These are phyloP conservation scores for Aspergillus intermedius DNA, from an alignment of 2,329 filamentous ascomycete genomes.

Conservation along the genomic window DNA sequence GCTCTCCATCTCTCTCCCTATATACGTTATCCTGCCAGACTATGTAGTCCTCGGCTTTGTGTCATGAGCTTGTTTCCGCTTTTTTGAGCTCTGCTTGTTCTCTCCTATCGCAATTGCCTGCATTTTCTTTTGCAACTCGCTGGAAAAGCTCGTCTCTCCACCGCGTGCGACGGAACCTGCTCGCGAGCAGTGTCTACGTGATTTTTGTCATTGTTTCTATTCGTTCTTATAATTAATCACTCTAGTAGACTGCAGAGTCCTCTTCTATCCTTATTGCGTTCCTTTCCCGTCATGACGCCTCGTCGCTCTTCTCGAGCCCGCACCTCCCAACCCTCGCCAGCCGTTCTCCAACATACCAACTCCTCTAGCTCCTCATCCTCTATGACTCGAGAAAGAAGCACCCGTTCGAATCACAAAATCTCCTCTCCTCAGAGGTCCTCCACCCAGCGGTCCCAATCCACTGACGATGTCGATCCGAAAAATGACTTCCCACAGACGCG, in stretches of 20 bases:
- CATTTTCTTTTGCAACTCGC: constrained; percentile 12
- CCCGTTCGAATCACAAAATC: constrained; percentile 65
- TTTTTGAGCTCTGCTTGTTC: constrained; percentile 14
- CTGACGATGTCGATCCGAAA: constrained; percentile 50
- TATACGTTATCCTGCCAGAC: constrained; percentile 29
- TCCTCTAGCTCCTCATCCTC: constrained; percentile 65
- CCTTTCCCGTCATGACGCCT: constrained; percentile 52
- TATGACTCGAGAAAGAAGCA: constrained; percentile 68
- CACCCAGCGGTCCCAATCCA: constrained; percentile 48
- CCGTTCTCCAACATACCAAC: constrained; percentile 69
- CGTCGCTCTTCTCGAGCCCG: constrained; percentile 90
- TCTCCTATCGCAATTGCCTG: constrained; percentile 7
- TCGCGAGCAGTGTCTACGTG: constrained; percentile 12
- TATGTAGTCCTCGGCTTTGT: constrained; percentile 36
- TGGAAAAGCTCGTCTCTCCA: constrained; percentile 14
- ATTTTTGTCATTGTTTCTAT: constrained; percentile 3
- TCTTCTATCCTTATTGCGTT: constrained; percentile 8
- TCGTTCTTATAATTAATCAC: constrained; percentile 2
- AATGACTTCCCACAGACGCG: constrained; percentile 65
- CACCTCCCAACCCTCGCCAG: constrained; percentile 61
- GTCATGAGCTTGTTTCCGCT: constrained; percentile 25
- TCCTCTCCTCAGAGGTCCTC: constrained; percentile 69
- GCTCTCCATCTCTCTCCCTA: constrained; percentile 27
- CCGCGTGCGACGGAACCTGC: constrained; percentile 19
- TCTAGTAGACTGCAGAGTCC: constrained; percentile 4